phyloP scores from a whole-genome alignment of 495 filamentous ascomycete species.

The Glarea lozoyensis region DNA sequence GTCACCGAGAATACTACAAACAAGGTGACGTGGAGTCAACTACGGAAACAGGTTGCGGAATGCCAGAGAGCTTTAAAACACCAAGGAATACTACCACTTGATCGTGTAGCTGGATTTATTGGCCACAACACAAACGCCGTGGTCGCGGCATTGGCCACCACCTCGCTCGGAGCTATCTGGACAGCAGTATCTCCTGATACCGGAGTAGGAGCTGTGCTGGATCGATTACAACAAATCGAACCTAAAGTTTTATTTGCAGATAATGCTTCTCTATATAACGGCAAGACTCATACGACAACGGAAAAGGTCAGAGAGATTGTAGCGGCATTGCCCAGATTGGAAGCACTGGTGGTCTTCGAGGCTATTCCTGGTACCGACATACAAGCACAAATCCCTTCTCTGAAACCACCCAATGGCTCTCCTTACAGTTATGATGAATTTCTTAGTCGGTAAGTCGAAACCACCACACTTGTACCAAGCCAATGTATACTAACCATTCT shows the following conservation, averaged over 20 bases:
- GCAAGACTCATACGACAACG: conserved; percentile 57
- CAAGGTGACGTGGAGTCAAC: conserved; percentile 51
- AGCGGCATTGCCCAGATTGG: conserved; percentile 48
- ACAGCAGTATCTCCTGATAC: conserved; percentile 67
- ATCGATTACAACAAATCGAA: conserved; percentile 61
- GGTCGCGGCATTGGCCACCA: conserved; percentile 51
- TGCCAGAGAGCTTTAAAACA: conserved; percentile 51
- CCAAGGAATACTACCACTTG: conserved; percentile 52
- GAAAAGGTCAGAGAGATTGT: conserved; percentile 60
- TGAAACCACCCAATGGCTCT: conserved; percentile 29
- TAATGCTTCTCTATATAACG: conserved; percentile 68
- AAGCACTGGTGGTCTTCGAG: conserved; percentile 61
- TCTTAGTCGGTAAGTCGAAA: conserved; percentile 49
- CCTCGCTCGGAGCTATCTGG: conserved; percentile 61
- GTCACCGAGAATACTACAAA: conserved; percentile 49
- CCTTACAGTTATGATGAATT: conserved; percentile 45
- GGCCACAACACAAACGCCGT: conserved; percentile 63
- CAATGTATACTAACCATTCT: too few species aligned
- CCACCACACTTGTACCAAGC: too few species aligned
- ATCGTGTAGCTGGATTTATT: conserved; percentile 63
- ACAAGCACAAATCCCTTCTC: conserved; percentile 34
- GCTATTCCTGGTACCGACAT: conserved; percentile 42
- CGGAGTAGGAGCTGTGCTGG: conserved; percentile 64
- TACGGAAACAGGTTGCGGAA: conserved; percentile 43
- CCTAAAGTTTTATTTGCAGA: conserved; percentile 66